Percentiles rank a stretch among this genome's conserved stretches.
These are phyloP conservation scores for Cystobasidium ongulense DNA, from an alignment of 768 basidiomycete genomes.

Conservation along the genomic window DNA sequence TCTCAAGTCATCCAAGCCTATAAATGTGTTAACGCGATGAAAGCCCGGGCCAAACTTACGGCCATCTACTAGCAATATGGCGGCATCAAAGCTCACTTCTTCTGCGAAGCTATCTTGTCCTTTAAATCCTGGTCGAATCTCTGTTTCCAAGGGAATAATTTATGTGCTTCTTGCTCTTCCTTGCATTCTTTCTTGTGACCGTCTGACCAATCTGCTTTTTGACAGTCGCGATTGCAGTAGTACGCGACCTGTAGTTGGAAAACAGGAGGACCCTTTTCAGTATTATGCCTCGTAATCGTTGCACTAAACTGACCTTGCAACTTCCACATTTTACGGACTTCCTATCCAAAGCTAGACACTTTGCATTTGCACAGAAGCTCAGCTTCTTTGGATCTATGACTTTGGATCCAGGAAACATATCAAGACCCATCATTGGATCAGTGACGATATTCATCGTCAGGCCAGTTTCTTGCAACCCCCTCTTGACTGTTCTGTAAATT, in stretches of 20 bases:
- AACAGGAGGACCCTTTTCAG: too few species aligned
- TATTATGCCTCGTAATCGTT: too few species aligned
- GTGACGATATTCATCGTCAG: background rate
- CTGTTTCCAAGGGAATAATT: background rate
- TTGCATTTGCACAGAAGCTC: background rate
- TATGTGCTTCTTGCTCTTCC: background rate
- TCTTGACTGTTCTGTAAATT: background rate
- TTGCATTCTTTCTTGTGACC: background rate
- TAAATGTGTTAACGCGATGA: too few species aligned
- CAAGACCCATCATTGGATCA: background rate
- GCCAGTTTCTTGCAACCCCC: background rate
- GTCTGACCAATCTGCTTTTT: background rate
- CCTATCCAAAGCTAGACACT: background rate
- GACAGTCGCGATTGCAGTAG: background rate
- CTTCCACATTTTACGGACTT: background rate
- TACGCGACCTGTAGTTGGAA: conserved; percentile 1
- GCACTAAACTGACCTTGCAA: background rate
- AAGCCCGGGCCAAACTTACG: too few species aligned
- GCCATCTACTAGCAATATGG: too few species aligned
- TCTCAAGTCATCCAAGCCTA: too few species aligned
- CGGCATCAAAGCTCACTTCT: too few species aligned
- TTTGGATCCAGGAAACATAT: background rate
- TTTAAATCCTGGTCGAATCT: background rate
- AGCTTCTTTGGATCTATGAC: background rate
- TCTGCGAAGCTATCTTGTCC: too few species aligned